Percentiles rank a stretch among this genome's conserved stretches.
Conservation (phyloP, 2,329 filamentous ascomycete genomes). For the Trichoderma sp. region DNA sequence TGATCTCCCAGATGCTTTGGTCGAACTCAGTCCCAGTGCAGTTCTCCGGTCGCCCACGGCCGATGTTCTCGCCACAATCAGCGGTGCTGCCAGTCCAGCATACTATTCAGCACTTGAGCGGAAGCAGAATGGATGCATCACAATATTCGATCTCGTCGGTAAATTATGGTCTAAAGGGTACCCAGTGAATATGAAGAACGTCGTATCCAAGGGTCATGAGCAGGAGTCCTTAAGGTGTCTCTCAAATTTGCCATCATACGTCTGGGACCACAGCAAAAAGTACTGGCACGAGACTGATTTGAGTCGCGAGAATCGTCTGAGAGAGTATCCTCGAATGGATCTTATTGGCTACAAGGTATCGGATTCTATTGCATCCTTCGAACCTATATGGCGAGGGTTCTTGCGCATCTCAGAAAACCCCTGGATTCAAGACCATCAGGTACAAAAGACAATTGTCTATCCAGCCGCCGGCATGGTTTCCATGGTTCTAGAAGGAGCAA, state of each 20-base stretch:
- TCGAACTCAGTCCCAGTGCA: constrained; percentile 43
- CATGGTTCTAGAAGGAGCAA: constrained; percentile 49
- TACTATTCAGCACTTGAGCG: constrained; percentile 34
- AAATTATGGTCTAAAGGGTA: constrained; percentile 39
- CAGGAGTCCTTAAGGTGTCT: constrained; percentile 36
- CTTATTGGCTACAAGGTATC: constrained; percentile 48
- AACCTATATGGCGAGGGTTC: constrained; percentile 50
- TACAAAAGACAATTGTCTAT: constrained; percentile 51
- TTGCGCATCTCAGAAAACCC: constrained; percentile 49
- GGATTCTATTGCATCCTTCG: constrained; percentile 42
- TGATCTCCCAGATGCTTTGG: constrained; percentile 35
- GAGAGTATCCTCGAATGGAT: constrained; percentile 47
- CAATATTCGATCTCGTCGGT: constrained; percentile 35
- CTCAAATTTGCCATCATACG: constrained; percentile 49
- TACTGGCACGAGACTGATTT: constrained; percentile 56
- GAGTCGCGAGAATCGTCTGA: constrained; percentile 43
- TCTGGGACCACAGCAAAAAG: constrained; percentile 52
- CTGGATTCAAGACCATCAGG: constrained; percentile 52
- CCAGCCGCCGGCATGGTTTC: constrained; percentile 50
- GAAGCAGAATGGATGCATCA: constrained; percentile 25
- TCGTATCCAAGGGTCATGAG: constrained; percentile 26
- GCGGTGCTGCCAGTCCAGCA: constrained; percentile 1
- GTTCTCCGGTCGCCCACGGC: constrained; percentile 38
- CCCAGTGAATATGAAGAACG: constrained; percentile 32
- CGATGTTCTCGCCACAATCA: constrained; percentile 34